A percentile compares a stretch with the other conserved stretches of the same genome.
Evolutionary conservation across 1,284 basidiomycete genomes (phyloP).

Genomic region (Boletus sp.): DNA sequence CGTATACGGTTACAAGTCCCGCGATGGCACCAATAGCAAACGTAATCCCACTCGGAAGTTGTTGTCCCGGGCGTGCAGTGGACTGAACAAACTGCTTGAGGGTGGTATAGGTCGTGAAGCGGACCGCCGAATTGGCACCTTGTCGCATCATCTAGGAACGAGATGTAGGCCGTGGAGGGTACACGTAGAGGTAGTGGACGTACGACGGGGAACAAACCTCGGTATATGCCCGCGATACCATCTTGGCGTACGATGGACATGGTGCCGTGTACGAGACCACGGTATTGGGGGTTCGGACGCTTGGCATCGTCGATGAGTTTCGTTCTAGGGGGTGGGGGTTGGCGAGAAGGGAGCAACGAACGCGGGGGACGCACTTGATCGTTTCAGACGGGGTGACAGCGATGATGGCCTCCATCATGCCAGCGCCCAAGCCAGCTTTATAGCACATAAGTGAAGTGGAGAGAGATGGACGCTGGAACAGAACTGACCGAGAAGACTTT

Average conservation of each 20-base stretch:
- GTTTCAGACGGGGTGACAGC: slow-evolving; percentile 98
- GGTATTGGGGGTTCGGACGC: slow-evolving; percentile 79
- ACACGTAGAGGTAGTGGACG: slow-evolving; percentile 30
- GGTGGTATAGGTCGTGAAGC: slow-evolving; percentile 95
- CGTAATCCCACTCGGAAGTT: slow-evolving; percentile 84
- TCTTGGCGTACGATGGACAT: slow-evolving; percentile 80
- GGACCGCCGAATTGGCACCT: slow-evolving; percentile 94
- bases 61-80: slow-evolving; percentile 78
- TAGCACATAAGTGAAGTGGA: not conserved
- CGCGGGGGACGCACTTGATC: slow-evolving; percentile 73
- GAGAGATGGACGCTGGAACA: not conserved
- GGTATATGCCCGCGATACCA: slow-evolving; percentile 81
- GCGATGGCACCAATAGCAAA: slow-evolving; percentile 95
- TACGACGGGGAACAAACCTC: slow-evolving; percentile 93
- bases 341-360: not conserved
- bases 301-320: slow-evolving; percentile 97
- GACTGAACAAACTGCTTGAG: slow-evolving; percentile 92
- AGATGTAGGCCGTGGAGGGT: not conserved
- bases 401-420: slow-evolving; percentile 91
- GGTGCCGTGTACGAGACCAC: slow-evolving; percentile 88
- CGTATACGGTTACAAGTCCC: slow-evolving; percentile 93
- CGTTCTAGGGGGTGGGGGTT: slow-evolving; percentile 58
- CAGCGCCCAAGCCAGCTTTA: slow-evolving; percentile 88
- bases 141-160: slow-evolving; percentile 88
- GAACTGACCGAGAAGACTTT: slow-evolving; percentile 75